phyloP scores from a whole-genome alignment of 1,139 yeast genomes.

The Tardiomyces depauwii region DNA sequence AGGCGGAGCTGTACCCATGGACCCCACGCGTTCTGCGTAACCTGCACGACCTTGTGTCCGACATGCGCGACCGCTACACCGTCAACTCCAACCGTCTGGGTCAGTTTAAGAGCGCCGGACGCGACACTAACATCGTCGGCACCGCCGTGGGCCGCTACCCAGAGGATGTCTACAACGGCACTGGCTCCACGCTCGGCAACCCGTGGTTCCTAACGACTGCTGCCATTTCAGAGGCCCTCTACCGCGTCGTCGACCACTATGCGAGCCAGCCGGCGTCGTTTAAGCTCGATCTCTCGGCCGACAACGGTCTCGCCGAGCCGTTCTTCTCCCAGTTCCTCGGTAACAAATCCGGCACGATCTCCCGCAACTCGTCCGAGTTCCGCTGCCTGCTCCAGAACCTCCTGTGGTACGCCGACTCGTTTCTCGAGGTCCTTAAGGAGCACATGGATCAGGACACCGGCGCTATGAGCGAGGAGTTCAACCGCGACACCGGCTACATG shows the following conservation, averaged over 20 bases:
- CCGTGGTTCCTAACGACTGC: constrained; percentile 94
- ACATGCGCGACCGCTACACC: constrained; percentile 67
- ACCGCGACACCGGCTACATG: constrained; percentile 68
- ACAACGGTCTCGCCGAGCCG: constrained; percentile 7
- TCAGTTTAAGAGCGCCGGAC: background rate
- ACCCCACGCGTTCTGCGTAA: constrained; percentile 26
- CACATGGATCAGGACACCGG: constrained; percentile 48
- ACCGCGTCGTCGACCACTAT: constrained; percentile 26
- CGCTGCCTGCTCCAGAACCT: constrained; percentile 11
- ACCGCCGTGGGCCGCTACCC: constrained; percentile 74
- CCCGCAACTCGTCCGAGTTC: constrained; percentile 10
- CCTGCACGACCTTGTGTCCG: constrained; percentile 36
- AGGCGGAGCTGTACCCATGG: constrained; percentile 56
- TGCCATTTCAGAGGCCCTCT: constrained; percentile 55
- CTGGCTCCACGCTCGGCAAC: constrained; percentile 64
- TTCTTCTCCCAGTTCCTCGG: constrained; percentile 4
- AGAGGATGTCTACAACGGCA: constrained; percentile 84
- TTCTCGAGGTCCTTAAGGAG: constrained; percentile 54
- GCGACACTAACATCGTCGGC: constrained; percentile 1
- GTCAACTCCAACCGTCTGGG: constrained; percentile 35
- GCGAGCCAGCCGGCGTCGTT: constrained; percentile 23
- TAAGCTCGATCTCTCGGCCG: constrained; percentile 20
- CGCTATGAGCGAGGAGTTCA: constrained; percentile 92
- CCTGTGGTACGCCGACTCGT: constrained; percentile 55
- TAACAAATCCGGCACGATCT: background rate